Conservation (phyloP, 306 rosid genomes). For the Carpinus fangiana region DNA sequence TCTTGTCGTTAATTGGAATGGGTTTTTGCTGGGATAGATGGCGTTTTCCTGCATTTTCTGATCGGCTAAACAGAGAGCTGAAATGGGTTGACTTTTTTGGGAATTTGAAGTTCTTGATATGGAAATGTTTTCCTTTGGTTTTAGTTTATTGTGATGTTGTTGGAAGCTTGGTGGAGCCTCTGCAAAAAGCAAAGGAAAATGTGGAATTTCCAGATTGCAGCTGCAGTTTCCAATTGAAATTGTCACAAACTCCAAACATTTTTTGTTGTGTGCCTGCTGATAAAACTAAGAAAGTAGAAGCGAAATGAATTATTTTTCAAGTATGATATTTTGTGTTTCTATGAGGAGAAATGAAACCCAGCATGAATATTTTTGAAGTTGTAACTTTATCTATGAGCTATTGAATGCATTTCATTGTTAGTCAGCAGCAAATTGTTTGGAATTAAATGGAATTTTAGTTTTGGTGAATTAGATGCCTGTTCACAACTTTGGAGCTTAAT, state of each 20-base stretch:
- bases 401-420: background rate
- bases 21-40: background rate
- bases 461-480: conserved; percentile 5
- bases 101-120: background rate
- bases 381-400: background rate
- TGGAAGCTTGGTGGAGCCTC: too few species aligned
- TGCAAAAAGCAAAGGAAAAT: background rate
- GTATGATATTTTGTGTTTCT: background rate
- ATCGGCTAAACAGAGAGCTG: background rate
- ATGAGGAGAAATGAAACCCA: background rate
- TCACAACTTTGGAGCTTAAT: background rate
- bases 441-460: background rate
- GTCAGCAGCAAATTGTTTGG: background rate
- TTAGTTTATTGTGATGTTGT: background rate
- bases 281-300: conserved; percentile 1
- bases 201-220: background rate
- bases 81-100: conserved; percentile 6
- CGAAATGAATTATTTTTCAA: background rate
- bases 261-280: background rate
- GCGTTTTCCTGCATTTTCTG: background rate
- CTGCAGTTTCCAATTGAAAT: background rate
- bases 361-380: too few species aligned
- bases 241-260: background rate
- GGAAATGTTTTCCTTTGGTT: background rate
- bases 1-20: too few species aligned